A percentile compares a stretch with the other conserved stretches of the same genome.
Evolutionary conservation across 2,329 filamentous ascomycete species (phyloP).

Genomic region (Penicillium sumatraense): DNA sequence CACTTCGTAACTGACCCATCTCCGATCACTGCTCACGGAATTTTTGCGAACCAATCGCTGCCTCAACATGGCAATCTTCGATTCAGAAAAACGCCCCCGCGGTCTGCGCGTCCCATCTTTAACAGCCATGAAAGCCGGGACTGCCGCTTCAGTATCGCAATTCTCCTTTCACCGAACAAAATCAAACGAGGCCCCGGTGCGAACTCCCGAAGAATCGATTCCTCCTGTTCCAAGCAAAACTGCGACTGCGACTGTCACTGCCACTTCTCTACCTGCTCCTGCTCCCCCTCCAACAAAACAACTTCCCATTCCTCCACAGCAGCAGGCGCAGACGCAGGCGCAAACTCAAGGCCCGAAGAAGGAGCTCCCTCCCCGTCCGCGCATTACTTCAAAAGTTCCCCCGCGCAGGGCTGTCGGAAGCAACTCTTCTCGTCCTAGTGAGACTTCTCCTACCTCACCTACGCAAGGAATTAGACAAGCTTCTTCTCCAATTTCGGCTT

Average conservation of each 20-base stretch:
- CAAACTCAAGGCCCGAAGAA: slow-evolving; percentile 20
- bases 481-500: background rate
- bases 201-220: slow-evolving; percentile 9
- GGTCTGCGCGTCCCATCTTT: slow-evolving; percentile 40
- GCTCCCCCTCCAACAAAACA: slow-evolving; percentile 18
- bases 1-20: too few relatives aligned
- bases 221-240: too few relatives aligned
- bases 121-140: slow-evolving; percentile 32
- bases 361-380: slow-evolving; percentile 29
- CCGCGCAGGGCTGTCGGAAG: slow-evolving; percentile 13
- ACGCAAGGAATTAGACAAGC: background rate
- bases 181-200: slow-evolving; percentile 24
- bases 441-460: background rate
- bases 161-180: slow-evolving; percentile 28
- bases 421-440: slow-evolving; percentile 8
- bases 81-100: slow-evolving; percentile 39
- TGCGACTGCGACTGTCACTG: too few relatives aligned
- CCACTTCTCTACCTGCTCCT: slow-evolving; percentile 2
- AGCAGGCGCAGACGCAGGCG: too few relatives aligned
- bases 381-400: slow-evolving; percentile 14
- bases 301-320: slow-evolving; percentile 16
- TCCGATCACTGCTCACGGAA: too few relatives aligned
- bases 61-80: slow-evolving; percentile 37
- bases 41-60: too few relatives aligned
- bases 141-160: slow-evolving; percentile 29